These are phyloP conservation scores for Coleophoma crateriformis DNA, from an alignment of 2,329 filamentous ascomycete species.

Conservation along the genomic window DNA sequence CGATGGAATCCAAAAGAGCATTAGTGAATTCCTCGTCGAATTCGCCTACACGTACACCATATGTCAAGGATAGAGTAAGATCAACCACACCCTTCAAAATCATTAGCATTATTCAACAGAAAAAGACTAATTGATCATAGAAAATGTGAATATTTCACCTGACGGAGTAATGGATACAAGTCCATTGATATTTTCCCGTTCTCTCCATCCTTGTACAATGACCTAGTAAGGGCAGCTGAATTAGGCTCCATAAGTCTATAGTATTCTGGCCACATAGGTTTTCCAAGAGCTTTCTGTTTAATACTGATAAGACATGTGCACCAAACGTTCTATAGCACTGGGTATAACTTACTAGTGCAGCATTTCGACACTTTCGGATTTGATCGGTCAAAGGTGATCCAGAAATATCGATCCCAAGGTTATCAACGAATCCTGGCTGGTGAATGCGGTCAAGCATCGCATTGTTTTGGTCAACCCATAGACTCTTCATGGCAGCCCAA, in stretches of 20 bases:
- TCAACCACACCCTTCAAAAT: slow-evolving; percentile 10
- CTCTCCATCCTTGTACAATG: slow-evolving; percentile 8
- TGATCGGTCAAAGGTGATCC: slow-evolving; percentile 18
- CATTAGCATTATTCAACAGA: too few species aligned
- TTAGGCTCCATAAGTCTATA: slow-evolving; percentile 17
- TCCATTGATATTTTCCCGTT: slow-evolving; percentile 12
- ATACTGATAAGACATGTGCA: too few species aligned
- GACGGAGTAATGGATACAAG: slow-evolving; percentile 14
- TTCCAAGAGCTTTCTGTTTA: slow-evolving; percentile 10
- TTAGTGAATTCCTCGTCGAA: slow-evolving; percentile 17
- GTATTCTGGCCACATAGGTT: slow-evolving; percentile 17
- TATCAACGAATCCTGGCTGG: slow-evolving; percentile 18
- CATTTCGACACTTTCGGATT: slow-evolving; percentile 14
- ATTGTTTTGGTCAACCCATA: slow-evolving; percentile 14
- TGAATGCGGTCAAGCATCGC: slow-evolving; percentile 14
- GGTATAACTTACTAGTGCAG: slow-evolving; percentile 6
- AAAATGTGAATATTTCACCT: slow-evolving; percentile 1
- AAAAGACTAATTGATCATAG: too few species aligned
- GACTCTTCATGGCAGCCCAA: slow-evolving; percentile 12
- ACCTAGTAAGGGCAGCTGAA: slow-evolving; percentile 6
- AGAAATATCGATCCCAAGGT: slow-evolving; percentile 16
- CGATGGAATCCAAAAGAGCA: slow-evolving; percentile 14
- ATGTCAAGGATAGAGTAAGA: slow-evolving; percentile 16
- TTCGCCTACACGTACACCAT: slow-evolving; percentile 15
- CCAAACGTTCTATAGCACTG: too few species aligned